Percentiles rank a stretch among this genome's conserved stretches.
Conservation (phyloP, 371 early-diverging fungal genomes). For the Batkoa obscura region DNA sequence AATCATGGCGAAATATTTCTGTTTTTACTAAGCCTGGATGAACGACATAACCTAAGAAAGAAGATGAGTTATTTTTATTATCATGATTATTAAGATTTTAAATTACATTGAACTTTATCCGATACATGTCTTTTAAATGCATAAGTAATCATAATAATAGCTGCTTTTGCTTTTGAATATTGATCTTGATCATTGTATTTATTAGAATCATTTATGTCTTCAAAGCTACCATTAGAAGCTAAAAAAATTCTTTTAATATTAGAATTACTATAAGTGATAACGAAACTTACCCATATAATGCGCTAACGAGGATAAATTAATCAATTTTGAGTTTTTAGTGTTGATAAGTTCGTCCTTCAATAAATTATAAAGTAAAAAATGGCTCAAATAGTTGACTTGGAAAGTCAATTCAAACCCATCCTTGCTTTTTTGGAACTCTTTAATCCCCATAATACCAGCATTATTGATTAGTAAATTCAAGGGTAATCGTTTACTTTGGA, state of each 20-base stretch:
- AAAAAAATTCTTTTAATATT: too few relatives aligned
- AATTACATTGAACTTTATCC: neutral
- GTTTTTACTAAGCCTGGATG: neutral
- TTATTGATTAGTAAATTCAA: constrained; percentile 3
- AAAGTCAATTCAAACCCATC: neutral
- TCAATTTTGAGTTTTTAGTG: neutral
- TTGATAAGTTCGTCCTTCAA: neutral
- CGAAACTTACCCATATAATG: neutral
- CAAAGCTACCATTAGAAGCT: neutral
- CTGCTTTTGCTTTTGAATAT: neutral
- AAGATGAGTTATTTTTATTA: neutral
- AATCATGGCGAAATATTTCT: neutral
- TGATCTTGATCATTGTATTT: neutral
- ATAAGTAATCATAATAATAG: constrained; percentile 1
- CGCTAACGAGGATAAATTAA: constrained; percentile 1
- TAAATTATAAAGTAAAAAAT: neutral
- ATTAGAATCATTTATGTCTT: neutral
- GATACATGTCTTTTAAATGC: neutral
- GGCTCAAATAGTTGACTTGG: constrained; percentile 2
- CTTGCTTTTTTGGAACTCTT: neutral
- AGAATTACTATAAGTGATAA: neutral
- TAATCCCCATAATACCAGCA: constrained; percentile 1
- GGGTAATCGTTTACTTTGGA: neutral
- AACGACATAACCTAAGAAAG: neutral
- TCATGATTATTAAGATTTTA: neutral